Percentiles rank a stretch among this genome's conserved stretches.
Conservation (phyloP, 2,329 filamentous ascomycete species). For the Pseudocercospora musae region DNA sequence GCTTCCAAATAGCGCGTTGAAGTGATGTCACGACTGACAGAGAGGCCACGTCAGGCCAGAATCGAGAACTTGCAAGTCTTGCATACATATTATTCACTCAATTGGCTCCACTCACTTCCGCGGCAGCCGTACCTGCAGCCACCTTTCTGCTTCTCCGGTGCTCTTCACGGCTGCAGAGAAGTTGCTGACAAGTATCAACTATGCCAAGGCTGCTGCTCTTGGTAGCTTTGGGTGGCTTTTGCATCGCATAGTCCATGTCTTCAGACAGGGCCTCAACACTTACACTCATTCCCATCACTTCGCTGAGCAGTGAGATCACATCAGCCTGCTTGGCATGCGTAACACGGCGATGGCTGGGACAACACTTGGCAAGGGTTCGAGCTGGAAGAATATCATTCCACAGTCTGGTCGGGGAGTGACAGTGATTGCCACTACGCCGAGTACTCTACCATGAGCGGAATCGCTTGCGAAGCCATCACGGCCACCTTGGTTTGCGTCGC, state of each 20-base stretch:
- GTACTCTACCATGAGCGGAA: too few species aligned
- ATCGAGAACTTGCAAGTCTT: background rate
- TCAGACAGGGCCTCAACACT: too few species aligned
- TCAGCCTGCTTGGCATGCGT: background rate
- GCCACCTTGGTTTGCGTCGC: background rate
- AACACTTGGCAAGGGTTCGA: background rate
- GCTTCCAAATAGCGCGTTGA: background rate
- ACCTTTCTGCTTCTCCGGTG: background rate
- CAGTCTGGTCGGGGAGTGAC: background rate
- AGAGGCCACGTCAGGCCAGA: background rate
- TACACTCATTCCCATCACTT: too few species aligned
- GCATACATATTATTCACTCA: too few species aligned
- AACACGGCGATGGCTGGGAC: background rate
- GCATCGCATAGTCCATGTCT: too few species aligned
- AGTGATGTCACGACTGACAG: background rate
- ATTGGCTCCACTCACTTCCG: background rate
- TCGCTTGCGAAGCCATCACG: background rate
- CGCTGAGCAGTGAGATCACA: background rate
- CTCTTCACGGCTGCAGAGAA: background rate
- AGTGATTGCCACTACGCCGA: too few species aligned
- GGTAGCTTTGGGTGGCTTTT: too few species aligned
- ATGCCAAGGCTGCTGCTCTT: too few species aligned
- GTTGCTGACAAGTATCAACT: too few species aligned
- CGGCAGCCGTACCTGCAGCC: slow-evolving; percentile 2
- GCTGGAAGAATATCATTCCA: background rate